Evolutionary conservation across 2,329 filamentous ascomycete genomes (phyloP), one percentile per base, ranked within the genome.

Genomic region (Aspergillus thermomutatus): DNA sequence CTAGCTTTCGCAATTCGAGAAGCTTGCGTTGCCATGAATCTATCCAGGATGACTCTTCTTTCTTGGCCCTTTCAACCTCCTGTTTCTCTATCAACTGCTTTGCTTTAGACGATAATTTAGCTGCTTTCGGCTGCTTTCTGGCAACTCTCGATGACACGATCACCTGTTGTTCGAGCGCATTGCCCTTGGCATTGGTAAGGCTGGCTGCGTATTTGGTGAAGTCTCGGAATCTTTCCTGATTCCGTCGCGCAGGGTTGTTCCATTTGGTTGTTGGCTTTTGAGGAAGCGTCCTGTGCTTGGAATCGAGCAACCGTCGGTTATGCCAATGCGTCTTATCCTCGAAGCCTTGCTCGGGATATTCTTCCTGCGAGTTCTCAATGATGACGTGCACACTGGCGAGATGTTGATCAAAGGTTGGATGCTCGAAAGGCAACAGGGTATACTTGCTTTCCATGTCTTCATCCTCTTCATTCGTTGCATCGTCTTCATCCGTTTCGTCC

Each of bases 191-290:
- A 55, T 86, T 87, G 0, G 86, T 89, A 50, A 91, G 76, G 69
- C 86, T 89, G 7, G 85, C 86, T 1, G 88, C 86, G 66, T 91
- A 91, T 2, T 80, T 79, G 19, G 81, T 79, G 72, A 88, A 88
- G 58, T 88, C 85, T 2, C 82, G 81, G 81, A 88, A 87, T 66
- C 83, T 84, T 53, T 77, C 79, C 65, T 91, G 87, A 48, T 87
- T 85, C 19, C 26, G 48, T 17, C 28, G 47, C 26, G 34, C 34
- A 40, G 45, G 43, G 26, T 53, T 53, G 26, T 48, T 48, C 52
- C 52, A 49, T 37, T 53, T 53, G 11, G 27, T 53, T 57, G 17
- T 55, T 60, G 54, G 57, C 25, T 51, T 54, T 49, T 47, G 37
- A 28, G 50, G 28, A 57, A 27, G 57, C 57, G 67, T 63, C 19